A percentile compares a stretch with the other conserved stretches of the same genome.
Conservation (phyloP, 2,329 filamentous ascomycete genomes). For the Salinomyces thailandicus region DNA sequence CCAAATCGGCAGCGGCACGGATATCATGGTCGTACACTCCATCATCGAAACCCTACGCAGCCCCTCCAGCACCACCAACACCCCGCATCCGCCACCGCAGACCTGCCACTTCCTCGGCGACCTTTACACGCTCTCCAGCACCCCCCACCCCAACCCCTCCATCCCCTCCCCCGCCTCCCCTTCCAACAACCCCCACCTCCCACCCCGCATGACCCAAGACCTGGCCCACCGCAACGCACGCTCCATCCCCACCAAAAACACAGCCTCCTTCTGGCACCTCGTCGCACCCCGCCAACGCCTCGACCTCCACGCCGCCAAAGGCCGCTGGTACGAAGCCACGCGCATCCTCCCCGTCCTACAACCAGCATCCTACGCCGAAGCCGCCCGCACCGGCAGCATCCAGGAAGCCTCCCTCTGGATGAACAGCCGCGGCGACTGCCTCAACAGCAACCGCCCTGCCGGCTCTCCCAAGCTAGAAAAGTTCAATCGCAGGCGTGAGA, state of each 20-base stretch:
- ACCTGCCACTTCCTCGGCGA: conserved; percentile 39
- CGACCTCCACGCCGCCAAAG: conserved; percentile 43
- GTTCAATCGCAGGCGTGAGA: conserved; percentile 22
- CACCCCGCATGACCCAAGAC: conserved; percentile 42
- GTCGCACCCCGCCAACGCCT: conserved; percentile 23
- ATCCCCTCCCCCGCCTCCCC: conserved; percentile 25
- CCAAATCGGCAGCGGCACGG: conserved; percentile 32
- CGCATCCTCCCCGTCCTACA: conserved; percentile 37
- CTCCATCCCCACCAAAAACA: conserved; percentile 29
- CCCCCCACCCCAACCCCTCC: conserved; percentile 27
- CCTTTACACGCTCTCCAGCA: conserved; percentile 40
- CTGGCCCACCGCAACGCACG: conserved; percentile 38
- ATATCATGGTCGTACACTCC: conserved; percentile 39
- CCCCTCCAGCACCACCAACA: conserved; percentile 12
- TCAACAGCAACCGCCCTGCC: conserved; percentile 19
- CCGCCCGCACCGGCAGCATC: conserved; percentile 21
- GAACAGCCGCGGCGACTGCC: conserved; percentile 27
- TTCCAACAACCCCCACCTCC: conserved; percentile 33
- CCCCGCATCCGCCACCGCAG: conserved; percentile 17
- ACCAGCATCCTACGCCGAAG: conserved; percentile 16
- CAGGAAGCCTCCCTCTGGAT: conserved; percentile 26
- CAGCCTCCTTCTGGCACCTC: conserved; percentile 36
- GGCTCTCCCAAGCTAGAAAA: conserved; percentile 20
- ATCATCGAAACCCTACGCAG: conserved; percentile 31
- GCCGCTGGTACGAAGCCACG: conserved; percentile 50